These are phyloP conservation scores for Saccharomycopsis vini DNA, from an alignment of 805 yeast species.

Conservation along the genomic window DNA sequence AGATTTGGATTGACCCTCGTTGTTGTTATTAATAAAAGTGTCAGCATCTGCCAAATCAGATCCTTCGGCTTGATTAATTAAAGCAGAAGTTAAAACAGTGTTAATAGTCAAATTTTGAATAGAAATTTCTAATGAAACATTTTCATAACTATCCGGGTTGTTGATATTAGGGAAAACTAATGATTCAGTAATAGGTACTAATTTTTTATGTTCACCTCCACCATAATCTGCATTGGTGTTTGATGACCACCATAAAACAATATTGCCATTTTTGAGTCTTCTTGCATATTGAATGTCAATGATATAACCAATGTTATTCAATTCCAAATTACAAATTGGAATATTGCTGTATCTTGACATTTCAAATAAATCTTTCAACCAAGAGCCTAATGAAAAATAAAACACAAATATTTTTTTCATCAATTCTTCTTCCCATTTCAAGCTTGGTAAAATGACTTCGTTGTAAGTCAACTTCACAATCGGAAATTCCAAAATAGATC, in stretches of 20 bases:
- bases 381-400: conserved; percentile 60
- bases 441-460: conserved; percentile 55
- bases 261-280: conserved; percentile 49
- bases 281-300: conserved; percentile 87
- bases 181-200: conserved; percentile 38
- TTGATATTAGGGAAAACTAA: conserved; percentile 65
- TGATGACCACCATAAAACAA: conserved; percentile 92
- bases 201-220: conserved; percentile 59
- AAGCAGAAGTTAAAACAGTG: conserved; percentile 74
- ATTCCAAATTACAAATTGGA: conserved; percentile 77
- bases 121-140: conserved; percentile 69
- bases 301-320: conserved; percentile 68
- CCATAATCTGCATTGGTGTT: conserved; percentile 75
- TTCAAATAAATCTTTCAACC: conserved; percentile 58
- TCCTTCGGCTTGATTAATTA: conserved; percentile 84
- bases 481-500: conserved; percentile 48
- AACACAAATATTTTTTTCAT: conserved; percentile 60
- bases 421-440: conserved; percentile 73
- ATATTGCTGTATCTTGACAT: conserved; percentile 67
- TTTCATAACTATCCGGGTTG: conserved; percentile 69
- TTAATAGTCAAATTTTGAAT: conserved; percentile 76
- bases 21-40: conserved; percentile 14
- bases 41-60: conserved; percentile 60
- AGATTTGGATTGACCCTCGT: conserved; percentile 21
- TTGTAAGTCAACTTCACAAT: conserved; percentile 49